Evolutionary conservation across 352 stramenopile species (phyloP), one percentile per base, ranked within the genome.

Genomic region (Phytophthora capsici): DNA sequence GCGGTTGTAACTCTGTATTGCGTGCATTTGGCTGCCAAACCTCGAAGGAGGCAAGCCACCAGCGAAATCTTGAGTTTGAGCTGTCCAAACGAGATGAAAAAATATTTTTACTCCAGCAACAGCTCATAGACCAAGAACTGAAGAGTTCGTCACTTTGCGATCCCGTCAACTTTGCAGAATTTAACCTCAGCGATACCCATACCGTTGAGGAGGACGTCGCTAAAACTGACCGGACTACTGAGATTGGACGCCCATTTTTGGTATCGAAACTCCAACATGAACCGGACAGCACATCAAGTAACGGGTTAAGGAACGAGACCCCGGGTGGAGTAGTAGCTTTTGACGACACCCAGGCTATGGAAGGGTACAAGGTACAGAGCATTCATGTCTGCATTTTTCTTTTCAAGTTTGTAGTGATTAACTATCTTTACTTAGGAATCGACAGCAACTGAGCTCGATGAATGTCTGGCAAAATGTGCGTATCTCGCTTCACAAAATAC

Each of bases 401-500:
- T 9, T 48, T 28, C 17, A 48, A 48, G 10, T 34, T n/a, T 34
- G 28, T 14, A 34, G 9, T 34, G 28, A 34, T 34, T 34, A 34
- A 28, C 26, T 14, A 16, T 37, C 22, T 19, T 4, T 47, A 26
- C 16, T n/a, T 23, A n/a, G n/a, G n/a, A 49, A 19, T 30, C 17
- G 6, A 63, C 57, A 8, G 13, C 26, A 7, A 54, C 10, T 38
- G 61, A 75, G 20, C 55, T 75, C 1, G 32, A 68, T n/a, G 41
- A 68, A 12, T 75, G 66, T 38, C 34, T 71, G 13, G 30, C 54
- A 36, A 71, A 68, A 13, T 75, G 66, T 28, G 54, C 62, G 7
- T 50, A 71, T 19, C 48, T 84, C 10, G 66, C 63, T 4, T 45
- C 48, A 8, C 70, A 74, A 41, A 81, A 82, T 41, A 40, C 64